phyloP scores from a whole-genome alignment of 495 filamentous ascomycete genomes.

The Podospora appendiculata region DNA sequence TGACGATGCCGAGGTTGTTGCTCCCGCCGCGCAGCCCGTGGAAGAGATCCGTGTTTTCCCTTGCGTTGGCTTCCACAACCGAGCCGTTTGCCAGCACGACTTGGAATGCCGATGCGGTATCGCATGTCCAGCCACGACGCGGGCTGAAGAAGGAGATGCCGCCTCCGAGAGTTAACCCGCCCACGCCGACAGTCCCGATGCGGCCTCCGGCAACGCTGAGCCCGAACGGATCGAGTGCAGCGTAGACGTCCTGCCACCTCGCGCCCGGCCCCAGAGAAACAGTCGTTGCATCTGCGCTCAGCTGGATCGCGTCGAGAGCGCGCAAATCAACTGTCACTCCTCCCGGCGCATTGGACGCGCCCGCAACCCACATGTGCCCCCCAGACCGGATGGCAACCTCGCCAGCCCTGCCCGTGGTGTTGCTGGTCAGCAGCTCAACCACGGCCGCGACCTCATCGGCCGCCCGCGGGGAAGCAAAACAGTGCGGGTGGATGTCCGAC shows the following conservation, averaged over 20 bases:
- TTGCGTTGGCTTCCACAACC: constrained; percentile 35
- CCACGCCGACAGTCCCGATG: constrained; percentile 27
- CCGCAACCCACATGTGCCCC: constrained; percentile 22
- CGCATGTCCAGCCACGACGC: constrained; percentile 6
- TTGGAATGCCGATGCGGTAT: constrained; percentile 36
- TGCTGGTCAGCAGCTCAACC: no score
- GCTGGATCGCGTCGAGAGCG: constrained; percentile 26
- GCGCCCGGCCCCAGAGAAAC: constrained; percentile 32
- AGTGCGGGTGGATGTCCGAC: background rate
- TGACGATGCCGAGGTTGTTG: constrained; percentile 43
- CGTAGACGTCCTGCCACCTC: constrained; percentile 32
- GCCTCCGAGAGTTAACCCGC: constrained; percentile 31
- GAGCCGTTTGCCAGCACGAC: constrained; percentile 39
- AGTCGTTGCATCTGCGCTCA: constrained; percentile 19
- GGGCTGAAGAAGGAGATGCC: constrained; percentile 3
- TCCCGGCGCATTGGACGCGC: background rate
- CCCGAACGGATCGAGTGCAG: constrained; percentile 15
- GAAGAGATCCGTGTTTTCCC: constrained; percentile 35
- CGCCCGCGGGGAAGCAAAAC: background rate
- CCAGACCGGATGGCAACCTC: constrained; percentile 30
- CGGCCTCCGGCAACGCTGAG: constrained; percentile 30
- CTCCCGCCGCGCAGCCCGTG: constrained; percentile 40
- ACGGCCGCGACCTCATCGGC: background rate
- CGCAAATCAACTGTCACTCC: constrained; percentile 22
- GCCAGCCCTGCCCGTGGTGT: no score